Evolutionary conservation across 768 basidiomycete species (phyloP).

Genomic region (Tremella fuciformis): DNA sequence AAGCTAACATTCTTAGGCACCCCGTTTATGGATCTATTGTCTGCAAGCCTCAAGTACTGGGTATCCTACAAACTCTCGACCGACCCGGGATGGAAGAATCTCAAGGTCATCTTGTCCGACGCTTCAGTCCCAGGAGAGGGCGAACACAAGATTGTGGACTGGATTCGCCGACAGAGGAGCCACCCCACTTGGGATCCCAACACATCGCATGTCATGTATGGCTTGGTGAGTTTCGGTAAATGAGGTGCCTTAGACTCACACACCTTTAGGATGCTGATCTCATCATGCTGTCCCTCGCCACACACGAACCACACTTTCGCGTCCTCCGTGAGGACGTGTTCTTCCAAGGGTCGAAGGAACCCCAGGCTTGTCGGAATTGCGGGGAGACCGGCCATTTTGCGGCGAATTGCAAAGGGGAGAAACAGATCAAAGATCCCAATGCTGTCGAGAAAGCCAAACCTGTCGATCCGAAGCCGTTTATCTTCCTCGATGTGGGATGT

Average conservation of each 20-base stretch:
- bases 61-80: slow-evolving; percentile 90
- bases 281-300: slow-evolving; percentile 96
- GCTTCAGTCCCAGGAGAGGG: slow-evolving; percentile 97
- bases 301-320: slow-evolving; percentile 96
- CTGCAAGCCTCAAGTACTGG: slow-evolving; percentile 88
- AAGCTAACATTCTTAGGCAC: slow-evolving; percentile 57
- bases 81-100: slow-evolving; percentile 93
- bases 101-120: slow-evolving; percentile 95
- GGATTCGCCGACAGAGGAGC: slow-evolving; percentile 80
- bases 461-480: slow-evolving; percentile 86
- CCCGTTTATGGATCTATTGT: slow-evolving; percentile 94
- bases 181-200: slow-evolving; percentile 92
- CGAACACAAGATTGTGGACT: slow-evolving; percentile 99
- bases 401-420: slow-evolving; percentile 78
- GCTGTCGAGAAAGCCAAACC: slow-evolving; percentile 56
- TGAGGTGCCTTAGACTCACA: not conserved
- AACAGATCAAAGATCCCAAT: slow-evolving; percentile 60
- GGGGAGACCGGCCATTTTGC: slow-evolving; percentile 94
- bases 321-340: slow-evolving; percentile 98
- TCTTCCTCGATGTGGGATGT: slow-evolving; percentile 95
- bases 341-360: slow-evolving; percentile 67
- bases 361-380: slow-evolving; percentile 81
- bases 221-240: slow-evolving; percentile 57
- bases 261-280: slow-evolving; percentile 75
- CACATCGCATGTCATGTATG: slow-evolving; percentile 94